A percentile compares a stretch with the other conserved stretches of the same genome.
These are phyloP conservation scores for Aspergillus sclerotialis DNA, from an alignment of 2,329 filamentous ascomycete genomes.

Conservation along the genomic window DNA sequence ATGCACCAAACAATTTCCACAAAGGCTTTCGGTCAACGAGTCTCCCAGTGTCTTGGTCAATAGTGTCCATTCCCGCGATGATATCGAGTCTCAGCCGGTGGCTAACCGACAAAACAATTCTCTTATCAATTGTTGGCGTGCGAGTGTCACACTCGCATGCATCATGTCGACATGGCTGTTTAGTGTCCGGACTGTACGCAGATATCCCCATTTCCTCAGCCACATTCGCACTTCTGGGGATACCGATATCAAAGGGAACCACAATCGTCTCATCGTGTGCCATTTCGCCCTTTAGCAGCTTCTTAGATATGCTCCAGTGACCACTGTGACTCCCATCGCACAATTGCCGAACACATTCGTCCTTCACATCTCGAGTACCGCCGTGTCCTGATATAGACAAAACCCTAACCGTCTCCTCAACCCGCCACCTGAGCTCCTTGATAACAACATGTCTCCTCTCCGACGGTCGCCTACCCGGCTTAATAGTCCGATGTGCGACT, in stretches of 20 bases:
- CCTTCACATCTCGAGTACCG: background rate
- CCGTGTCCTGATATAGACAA: background rate
- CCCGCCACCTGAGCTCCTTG: constrained; percentile 5
- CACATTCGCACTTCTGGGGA: background rate
- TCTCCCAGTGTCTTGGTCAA: constrained; percentile 2
- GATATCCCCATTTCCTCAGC: background rate
- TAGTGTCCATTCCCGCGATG: constrained; percentile 5
- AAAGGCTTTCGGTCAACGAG: constrained; percentile 4
- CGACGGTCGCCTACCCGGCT: background rate
- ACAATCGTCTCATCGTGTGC: background rate
- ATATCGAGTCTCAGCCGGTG: constrained; percentile 6
- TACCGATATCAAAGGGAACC: background rate
- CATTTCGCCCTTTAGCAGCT: background rate
- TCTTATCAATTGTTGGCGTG: background rate
- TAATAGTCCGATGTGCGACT: constrained; percentile 3
- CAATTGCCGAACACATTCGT: background rate
- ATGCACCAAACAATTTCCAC: constrained; percentile 5
- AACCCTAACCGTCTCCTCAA: constrained; percentile 4
- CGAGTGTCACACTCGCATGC: background rate
- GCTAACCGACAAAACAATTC: background rate
- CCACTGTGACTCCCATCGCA: background rate
- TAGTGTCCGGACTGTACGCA: background rate
- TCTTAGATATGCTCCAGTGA: background rate
- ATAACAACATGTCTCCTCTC: constrained; percentile 3
- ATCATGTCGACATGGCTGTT: background rate